These are phyloP conservation scores for Coemansia sp. DNA, from an alignment of 192 early-diverging fungal genomes.

Conservation along the genomic window DNA sequence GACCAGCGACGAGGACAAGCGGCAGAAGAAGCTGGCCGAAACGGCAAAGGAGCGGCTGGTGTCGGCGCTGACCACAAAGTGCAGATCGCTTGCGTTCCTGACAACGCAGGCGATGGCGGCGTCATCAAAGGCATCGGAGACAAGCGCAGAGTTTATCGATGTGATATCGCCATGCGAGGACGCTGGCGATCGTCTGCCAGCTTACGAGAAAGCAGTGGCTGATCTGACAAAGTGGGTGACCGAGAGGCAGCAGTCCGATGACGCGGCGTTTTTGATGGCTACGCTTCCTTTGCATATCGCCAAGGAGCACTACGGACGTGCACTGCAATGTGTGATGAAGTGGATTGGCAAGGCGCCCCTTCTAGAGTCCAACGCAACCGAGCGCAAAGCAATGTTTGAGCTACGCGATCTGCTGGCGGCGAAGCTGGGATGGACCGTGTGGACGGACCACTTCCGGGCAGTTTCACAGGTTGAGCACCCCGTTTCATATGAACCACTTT, in stretches of 20 bases:
- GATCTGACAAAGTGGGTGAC: constrained; percentile 62
- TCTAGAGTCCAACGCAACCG: constrained; percentile 53
- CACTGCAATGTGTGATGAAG: constrained; percentile 71
- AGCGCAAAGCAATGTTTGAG: constrained; percentile 57
- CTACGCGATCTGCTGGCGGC: constrained; percentile 59
- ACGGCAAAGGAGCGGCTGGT: constrained; percentile 66
- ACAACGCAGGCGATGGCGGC: constrained; percentile 16
- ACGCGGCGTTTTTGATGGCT: constrained; percentile 55
- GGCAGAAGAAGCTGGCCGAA: constrained; percentile 72
- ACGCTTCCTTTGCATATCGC: constrained; percentile 60
- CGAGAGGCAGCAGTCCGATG: constrained; percentile 54
- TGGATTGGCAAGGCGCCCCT: constrained; percentile 64
- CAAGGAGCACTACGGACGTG: constrained; percentile 62
- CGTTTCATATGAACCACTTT: constrained; percentile 21
- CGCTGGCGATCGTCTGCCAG: constrained; percentile 22
- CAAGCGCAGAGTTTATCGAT: constrained; percentile 50
- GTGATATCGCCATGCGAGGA: constrained; percentile 19
- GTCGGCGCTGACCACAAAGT: constrained; percentile 61
- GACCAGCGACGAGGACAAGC: constrained; percentile 56
- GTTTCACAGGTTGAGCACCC: constrained; percentile 25
- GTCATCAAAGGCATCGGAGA: constrained; percentile 18
- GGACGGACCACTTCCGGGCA: constrained; percentile 58
- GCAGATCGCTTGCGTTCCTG: constrained; percentile 50
- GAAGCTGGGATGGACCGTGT: constrained; percentile 69
- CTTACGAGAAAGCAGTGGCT: constrained; percentile 60